A percentile compares a stretch with the other conserved stretches of the same genome.
Conservation (phyloP, 345 rosid species). For the Eucalyptus cloeziana region DNA sequence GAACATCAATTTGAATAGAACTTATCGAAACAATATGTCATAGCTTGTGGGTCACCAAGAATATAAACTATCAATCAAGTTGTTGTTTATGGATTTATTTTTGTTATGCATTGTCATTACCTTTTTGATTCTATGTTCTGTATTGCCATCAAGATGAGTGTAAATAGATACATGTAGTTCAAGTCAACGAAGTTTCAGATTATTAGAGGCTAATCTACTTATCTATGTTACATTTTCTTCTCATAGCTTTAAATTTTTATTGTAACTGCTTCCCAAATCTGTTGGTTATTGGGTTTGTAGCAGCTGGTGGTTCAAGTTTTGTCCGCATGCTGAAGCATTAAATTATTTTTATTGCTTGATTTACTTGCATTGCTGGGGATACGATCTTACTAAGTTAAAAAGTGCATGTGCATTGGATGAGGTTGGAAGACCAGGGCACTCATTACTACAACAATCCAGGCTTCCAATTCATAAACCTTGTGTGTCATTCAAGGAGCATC, state of each 20-base stretch:
- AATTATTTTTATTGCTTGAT: not conserved
- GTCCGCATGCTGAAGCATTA: not conserved
- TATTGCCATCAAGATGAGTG: not conserved
- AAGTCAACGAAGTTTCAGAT: not conserved
- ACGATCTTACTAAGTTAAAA: not conserved
- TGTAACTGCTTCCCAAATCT: not conserved
- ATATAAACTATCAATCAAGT: not conserved
- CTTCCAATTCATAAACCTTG: slow-evolving; percentile 9
- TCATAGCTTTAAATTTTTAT: not conserved
- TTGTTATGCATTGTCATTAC: not conserved
- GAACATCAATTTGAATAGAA: not conserved
- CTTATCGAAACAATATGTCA: not conserved
- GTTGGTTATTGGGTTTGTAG: not conserved
- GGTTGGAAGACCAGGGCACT: not conserved
- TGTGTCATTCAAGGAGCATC: slow-evolving; percentile 9
- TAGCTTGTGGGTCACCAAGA: not conserved
- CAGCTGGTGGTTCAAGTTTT: not conserved
- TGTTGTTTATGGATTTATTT: not conserved
- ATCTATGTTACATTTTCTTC: not conserved
- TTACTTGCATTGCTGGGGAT: not conserved
- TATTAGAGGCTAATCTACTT: not conserved
- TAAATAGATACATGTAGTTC: not conserved
- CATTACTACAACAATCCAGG: slow-evolving; percentile 5
- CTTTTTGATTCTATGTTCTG: not conserved
- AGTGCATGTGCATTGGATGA: slow-evolving; percentile 1